A percentile compares a stretch with the other conserved stretches of the same genome.
Conservation (phyloP, 805 yeast genomes). For the Hanseniaspora pseudoguilliermondii region DNA sequence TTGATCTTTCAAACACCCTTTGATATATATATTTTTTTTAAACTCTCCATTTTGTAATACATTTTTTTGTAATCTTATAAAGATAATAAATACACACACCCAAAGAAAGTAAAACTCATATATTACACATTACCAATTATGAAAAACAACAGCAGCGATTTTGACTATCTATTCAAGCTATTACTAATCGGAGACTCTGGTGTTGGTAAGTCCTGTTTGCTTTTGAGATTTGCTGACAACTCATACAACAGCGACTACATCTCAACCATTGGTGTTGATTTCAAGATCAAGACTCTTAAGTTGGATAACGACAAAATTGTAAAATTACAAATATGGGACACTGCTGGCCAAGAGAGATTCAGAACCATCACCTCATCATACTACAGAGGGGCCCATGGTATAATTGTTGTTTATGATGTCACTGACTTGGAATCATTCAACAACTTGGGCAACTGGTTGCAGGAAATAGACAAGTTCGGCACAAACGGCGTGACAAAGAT, state of each 20-base stretch:
- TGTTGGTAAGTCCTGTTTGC: constrained; percentile 92
- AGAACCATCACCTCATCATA: constrained; percentile 94
- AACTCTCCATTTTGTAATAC: too few relatives aligned
- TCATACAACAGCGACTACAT: constrained; percentile 94
- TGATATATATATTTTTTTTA: too few relatives aligned
- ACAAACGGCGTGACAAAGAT: constrained; percentile 94
- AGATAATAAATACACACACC: background rate
- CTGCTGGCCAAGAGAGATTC: constrained; percentile 98
- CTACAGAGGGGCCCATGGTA: constrained; percentile 98
- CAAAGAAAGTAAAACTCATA: background rate
- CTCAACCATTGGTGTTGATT: constrained; percentile 96
- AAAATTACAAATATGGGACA: constrained; percentile 97
- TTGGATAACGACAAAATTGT: constrained; percentile 85
- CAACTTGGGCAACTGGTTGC: constrained; percentile 96
- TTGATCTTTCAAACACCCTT: too few relatives aligned
- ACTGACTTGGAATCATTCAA: constrained; percentile 94
- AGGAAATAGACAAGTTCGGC: constrained; percentile 95
- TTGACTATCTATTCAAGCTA: constrained; percentile 93
- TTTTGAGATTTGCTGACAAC: constrained; percentile 92
- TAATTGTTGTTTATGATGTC: constrained; percentile 93
- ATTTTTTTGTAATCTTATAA: too few relatives aligned
- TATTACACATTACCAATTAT: background rate
- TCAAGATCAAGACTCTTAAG: constrained; percentile 78
- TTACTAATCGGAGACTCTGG: constrained; percentile 96
- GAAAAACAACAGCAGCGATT: constrained; percentile 65